Conservation (phyloP, 2,329 filamentous ascomycete genomes). For the Colletotrichum sp. region DNA sequence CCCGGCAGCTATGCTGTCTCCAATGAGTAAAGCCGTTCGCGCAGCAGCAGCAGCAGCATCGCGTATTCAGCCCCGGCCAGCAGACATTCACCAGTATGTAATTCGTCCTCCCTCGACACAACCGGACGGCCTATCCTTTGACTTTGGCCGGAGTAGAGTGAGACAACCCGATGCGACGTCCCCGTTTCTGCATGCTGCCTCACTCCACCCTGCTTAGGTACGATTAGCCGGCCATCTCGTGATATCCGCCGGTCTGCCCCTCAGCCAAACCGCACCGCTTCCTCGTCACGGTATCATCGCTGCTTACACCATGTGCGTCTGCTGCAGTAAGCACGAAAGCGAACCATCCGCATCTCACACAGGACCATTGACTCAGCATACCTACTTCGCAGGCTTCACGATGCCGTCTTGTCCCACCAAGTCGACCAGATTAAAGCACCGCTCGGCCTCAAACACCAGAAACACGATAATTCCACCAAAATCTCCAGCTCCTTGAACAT, state of each 20-base stretch:
- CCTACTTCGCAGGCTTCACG: neutral
- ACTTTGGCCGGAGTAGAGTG: neutral
- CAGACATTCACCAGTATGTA: neutral
- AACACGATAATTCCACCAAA: neutral
- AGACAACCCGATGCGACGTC: slow-evolving; percentile 12
- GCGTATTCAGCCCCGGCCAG: neutral
- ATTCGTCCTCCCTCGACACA: neutral
- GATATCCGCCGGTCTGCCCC: neutral
- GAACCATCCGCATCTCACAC: neutral
- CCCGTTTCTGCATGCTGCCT: slow-evolving; percentile 1
- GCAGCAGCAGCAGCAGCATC: neutral
- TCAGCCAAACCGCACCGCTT: neutral
- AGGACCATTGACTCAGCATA: neutral
- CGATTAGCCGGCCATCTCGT: neutral
- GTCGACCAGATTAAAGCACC: neutral
- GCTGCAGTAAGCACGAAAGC: neutral
- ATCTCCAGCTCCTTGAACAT: neutral
- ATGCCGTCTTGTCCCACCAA: neutral
- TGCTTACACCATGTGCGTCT: neutral
- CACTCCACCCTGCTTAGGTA: neutral
- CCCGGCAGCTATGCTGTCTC: neutral
- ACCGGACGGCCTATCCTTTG: slow-evolving; percentile 4
- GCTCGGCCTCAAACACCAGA: neutral
- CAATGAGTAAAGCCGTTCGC: neutral
- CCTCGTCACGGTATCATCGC: slow-evolving; percentile 5